These are phyloP conservation scores for Fusarium equiseti DNA, from an alignment of 2,329 filamentous ascomycete species.

Conservation along the genomic window DNA sequence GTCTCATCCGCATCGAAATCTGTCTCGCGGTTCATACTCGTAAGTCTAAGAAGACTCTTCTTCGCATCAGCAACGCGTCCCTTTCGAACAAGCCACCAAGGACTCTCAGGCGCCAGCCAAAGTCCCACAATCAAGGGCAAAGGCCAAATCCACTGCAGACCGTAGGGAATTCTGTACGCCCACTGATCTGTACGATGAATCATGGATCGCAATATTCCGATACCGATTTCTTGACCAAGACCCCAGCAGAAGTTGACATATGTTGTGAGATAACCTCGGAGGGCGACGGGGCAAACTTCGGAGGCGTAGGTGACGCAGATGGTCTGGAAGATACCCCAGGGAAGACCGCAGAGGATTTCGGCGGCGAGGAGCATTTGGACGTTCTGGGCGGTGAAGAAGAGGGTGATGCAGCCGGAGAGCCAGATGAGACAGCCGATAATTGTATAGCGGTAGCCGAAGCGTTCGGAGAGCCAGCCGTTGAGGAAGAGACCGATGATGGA, in stretches of 20 bases:
- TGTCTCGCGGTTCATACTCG: slow-evolving; percentile 71
- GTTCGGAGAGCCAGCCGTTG: slow-evolving; percentile 39
- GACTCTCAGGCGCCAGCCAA: slow-evolving; percentile 75
- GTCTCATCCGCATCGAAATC: slow-evolving; percentile 87
- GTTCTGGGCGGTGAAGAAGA: slow-evolving; percentile 43
- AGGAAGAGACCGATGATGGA: slow-evolving; percentile 43
- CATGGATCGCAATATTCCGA: slow-evolving; percentile 79
- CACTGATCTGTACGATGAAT: slow-evolving; percentile 73
- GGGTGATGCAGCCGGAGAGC: slow-evolving; percentile 36
- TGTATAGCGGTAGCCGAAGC: slow-evolving; percentile 40
- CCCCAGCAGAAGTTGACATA: slow-evolving; percentile 85
- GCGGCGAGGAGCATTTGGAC: slow-evolving; percentile 40
- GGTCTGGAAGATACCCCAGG: slow-evolving; percentile 44
- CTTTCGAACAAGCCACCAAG: slow-evolving; percentile 80
- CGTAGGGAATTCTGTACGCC: slow-evolving; percentile 78
- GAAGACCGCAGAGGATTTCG: slow-evolving; percentile 40
- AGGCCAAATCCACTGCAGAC: slow-evolving; percentile 83
- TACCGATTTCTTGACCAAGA: slow-evolving; percentile 77
- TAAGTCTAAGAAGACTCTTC: slow-evolving; percentile 72
- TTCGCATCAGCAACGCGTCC: slow-evolving; percentile 75
- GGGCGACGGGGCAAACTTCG: slow-evolving; percentile 78
- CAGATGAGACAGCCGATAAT: slow-evolving; percentile 40
- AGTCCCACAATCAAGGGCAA: slow-evolving; percentile 74
- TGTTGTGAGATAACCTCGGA: slow-evolving; percentile 78
- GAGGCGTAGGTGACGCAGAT: slow-evolving; percentile 57